Evolutionary conservation across 192 early-diverging fungal species (phyloP).

Genomic region (Backusella circina): DNA sequence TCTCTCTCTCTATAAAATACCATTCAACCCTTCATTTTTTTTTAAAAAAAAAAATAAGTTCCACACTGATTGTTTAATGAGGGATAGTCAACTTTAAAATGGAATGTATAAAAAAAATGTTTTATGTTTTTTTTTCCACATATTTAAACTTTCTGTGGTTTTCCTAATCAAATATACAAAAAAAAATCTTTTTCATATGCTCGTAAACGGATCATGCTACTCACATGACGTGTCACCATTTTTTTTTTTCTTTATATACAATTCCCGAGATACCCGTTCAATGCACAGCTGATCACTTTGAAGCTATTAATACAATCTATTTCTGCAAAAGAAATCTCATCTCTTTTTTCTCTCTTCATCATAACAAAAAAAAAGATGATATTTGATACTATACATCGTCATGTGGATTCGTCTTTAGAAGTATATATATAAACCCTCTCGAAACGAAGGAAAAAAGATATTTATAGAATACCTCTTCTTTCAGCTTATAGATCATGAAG

Average conservation of each 20-base stretch:
- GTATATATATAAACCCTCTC: background rate
- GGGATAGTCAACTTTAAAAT: background rate
- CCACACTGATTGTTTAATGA: background rate
- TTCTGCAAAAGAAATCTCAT: background rate
- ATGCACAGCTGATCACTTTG: background rate
- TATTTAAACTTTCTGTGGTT: background rate
- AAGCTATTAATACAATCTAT: background rate
- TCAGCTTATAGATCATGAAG: conserved; percentile 34
- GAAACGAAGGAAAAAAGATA: background rate
- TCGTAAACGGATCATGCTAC: background rate
- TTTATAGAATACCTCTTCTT: background rate
- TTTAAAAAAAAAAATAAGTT: background rate
- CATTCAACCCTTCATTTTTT: background rate
- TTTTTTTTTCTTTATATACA: background rate
- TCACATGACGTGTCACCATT: background rate
- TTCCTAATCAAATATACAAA: background rate
- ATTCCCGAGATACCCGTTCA: background rate
- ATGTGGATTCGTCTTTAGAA: conserved; percentile 56
- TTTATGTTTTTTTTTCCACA: background rate
- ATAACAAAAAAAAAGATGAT: conserved; percentile 9
- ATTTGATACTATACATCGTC: conserved; percentile 51
- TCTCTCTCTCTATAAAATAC: too few species aligned
- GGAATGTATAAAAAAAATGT: background rate
- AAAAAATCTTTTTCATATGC: background rate
- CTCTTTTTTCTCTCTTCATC: background rate